Base-by-base conservation (phyloP, 352 stramenopile genomes). In the Aphanomyces astaci region DNA sequence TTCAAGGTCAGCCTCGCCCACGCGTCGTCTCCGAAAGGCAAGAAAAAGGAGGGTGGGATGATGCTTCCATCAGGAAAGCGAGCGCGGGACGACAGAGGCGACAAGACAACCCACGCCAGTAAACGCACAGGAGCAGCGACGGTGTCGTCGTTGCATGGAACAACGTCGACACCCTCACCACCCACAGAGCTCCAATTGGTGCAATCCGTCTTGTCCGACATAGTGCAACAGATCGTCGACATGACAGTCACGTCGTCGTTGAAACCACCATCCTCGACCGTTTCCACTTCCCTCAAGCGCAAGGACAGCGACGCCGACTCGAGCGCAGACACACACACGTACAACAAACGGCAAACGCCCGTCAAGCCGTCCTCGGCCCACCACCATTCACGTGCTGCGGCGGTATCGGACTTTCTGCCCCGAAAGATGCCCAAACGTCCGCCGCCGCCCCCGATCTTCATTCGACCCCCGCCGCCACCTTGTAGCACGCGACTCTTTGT, bases 1-100 rank as follows among this genome's bases (percentile, higher is more conserved):
- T 68, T 68, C 36, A 68, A 68, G 28, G 62, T 68, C 11, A 68
- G 62, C 36, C 28, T 68, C 28, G 62, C 62, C 9, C 62, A 68
- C 25, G 62, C 62, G 24, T 68, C 62, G 11, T 40, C 62, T 22
- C 62, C 62, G 15, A 68, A 68, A 28, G 39, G 49, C 19, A 31
- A 24, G n/a, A 43, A 45, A 19, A 49, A 68, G 22, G 48, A 68
- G 19, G 19, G 13, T 27, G 43, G n/a, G 10, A 32, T 9, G 11
- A 7, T 31, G 19, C 60, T 59, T 2, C 62, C 49, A 4, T 52
- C 49, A 9, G 62, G 62, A 24, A 68, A 68, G 15, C 62, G 62
- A 4, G 28, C 28, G 32, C 30, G 62, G 3, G 62, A 68, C 51
- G 62, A 68, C 33, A 33, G 25, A 24, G 51, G 51, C n/a, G 31